Evolutionary conservation across 148 eudicot genomes (phyloP), one percentile per base, ranked within the genome.

Genomic region (Limonium bicolor): DNA sequence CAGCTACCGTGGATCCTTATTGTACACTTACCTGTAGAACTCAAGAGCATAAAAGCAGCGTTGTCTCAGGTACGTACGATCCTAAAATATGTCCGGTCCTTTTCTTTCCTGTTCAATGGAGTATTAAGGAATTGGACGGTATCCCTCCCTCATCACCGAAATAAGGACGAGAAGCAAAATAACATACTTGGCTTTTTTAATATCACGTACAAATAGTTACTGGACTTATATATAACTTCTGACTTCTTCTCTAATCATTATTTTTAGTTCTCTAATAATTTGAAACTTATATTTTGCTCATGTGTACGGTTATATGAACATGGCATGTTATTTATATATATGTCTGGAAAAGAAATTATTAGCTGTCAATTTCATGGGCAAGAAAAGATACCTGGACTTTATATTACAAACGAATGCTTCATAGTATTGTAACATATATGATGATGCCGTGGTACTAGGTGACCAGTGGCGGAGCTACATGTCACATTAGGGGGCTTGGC

Each of bases 1-100:
- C 77, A 86, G 96, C 69, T 25, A 47, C 41, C 47, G 73, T 71
- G 77, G 96, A 86, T 64, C 80, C 96, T 9, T 86, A 86, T 38
- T 88, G 69, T 11, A 36, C 76, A n/a, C 60, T 86, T 40, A 78
- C 71, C 46, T 78, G 67, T 44, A 72, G 74, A 30, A 66, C 73
- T 32, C 94, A 86, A 50, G 94, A 82, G 46, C 74, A 78, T 67
- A 82, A 68, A 48, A 86, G 88, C 60, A 82, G 66, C 31, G 66
- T 86, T 20, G 72, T 85, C 28, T 41, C 77, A 71, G 94, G 96
- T 79, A 20, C 27, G 2, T 30, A 30, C n/a, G n/a, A n/a, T n/a
- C n/a, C n/a, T n/a, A n/a, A n/a, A n/a, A n/a, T n/a, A n/a, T n/a
- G n/a, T n/a, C n/a, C n/a, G n/a, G n/a, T n/a, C n/a, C n/a, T n/a